These are phyloP conservation scores for Cinnamomum micranthum DNA, from an alignment of 164 flowering plant genomes.

Conservation along the genomic window DNA sequence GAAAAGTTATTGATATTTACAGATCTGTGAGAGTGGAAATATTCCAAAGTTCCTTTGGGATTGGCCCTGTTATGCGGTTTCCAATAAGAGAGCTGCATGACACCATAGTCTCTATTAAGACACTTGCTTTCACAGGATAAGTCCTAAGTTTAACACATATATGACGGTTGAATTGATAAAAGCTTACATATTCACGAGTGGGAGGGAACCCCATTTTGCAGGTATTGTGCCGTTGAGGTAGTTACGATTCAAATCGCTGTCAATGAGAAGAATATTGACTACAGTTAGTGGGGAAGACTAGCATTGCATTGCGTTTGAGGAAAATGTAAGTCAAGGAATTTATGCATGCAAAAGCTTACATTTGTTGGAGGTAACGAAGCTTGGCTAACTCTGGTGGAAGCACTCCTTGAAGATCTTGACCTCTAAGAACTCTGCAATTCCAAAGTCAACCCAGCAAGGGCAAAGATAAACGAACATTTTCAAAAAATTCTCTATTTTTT, in stretches of 20 bases:
- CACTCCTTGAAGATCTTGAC: neutral
- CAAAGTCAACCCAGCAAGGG: no score
- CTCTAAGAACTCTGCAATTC: neutral
- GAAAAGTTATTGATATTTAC: slow-evolving; percentile 16
- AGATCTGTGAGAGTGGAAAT: slow-evolving; percentile 38
- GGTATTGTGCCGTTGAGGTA: slow-evolving; percentile 68
- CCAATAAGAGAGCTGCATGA: slow-evolving; percentile 47
- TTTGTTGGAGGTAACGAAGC: neutral
- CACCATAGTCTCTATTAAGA: neutral
- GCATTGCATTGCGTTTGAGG: neutral
- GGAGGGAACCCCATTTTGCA: slow-evolving; percentile 47
- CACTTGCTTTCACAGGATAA: neutral
- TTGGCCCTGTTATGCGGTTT: slow-evolving; percentile 21
- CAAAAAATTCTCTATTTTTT: no score
- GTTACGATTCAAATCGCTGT: slow-evolving; percentile 64
- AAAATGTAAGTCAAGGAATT: neutral
- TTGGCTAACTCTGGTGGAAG: slow-evolving; percentile 1
- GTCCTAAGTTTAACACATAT: neutral
- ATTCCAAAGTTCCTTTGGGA: slow-evolving; percentile 21
- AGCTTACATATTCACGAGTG: slow-evolving; percentile 40
- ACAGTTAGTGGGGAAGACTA: neutral
- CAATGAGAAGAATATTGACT: neutral
- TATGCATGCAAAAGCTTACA: neutral
- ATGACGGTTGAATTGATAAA: neutral
- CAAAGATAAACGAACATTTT: no score